Percentiles rank a stretch among this genome's conserved stretches.
phyloP scores from a whole-genome alignment of 2,329 filamentous ascomycete species.

The Aureobasidium sp. region DNA sequence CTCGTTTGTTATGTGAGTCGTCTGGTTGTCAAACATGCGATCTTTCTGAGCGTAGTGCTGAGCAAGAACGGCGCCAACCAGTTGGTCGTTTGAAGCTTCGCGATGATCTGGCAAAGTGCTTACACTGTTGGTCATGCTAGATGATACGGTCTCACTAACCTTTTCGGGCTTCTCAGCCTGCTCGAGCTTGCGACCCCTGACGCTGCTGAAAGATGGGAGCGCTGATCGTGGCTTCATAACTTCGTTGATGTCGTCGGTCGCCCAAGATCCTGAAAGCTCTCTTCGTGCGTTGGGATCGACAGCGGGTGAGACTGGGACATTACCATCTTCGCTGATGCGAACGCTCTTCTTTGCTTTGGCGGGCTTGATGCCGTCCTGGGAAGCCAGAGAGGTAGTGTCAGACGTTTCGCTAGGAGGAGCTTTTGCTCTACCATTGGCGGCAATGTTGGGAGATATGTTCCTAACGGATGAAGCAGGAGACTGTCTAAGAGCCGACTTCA shows the following conservation, averaged over 20 bases:
- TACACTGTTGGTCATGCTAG: slow-evolving; percentile 29
- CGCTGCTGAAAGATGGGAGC: slow-evolving; percentile 66
- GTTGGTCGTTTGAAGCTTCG: slow-evolving; percentile 53
- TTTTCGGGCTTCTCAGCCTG: slow-evolving; percentile 41
- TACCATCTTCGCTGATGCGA: slow-evolving; percentile 65
- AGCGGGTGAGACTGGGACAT: slow-evolving; percentile 43
- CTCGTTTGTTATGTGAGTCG: slow-evolving; percentile 42
- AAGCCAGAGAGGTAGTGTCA: slow-evolving; percentile 43
- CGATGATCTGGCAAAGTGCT: slow-evolving; percentile 31
- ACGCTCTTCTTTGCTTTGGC: slow-evolving; percentile 47
- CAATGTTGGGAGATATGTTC: slow-evolving; percentile 33
- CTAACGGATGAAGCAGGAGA: slow-evolving; percentile 45
- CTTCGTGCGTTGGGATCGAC: slow-evolving; percentile 27
- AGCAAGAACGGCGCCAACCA: slow-evolving; percentile 16
- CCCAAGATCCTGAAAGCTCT: slow-evolving; percentile 19
- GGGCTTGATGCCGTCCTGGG: slow-evolving; percentile 27
- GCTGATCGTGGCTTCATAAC: slow-evolving; percentile 67
- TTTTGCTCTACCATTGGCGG: slow-evolving; percentile 39
- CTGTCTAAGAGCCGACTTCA: slow-evolving; percentile 68
- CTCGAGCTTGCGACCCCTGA: slow-evolving; percentile 49
- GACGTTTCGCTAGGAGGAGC: slow-evolving; percentile 47
- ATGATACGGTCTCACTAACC: slow-evolving; percentile 38
- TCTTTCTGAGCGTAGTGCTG: slow-evolving; percentile 50
- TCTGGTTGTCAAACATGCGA: neutral
- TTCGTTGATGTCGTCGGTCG: slow-evolving; percentile 49